A percentile compares a stretch with the other conserved stretches of the same genome.
phyloP scores from a whole-genome alignment of 2,329 filamentous ascomycete genomes.

The Neurospora sp. region DNA sequence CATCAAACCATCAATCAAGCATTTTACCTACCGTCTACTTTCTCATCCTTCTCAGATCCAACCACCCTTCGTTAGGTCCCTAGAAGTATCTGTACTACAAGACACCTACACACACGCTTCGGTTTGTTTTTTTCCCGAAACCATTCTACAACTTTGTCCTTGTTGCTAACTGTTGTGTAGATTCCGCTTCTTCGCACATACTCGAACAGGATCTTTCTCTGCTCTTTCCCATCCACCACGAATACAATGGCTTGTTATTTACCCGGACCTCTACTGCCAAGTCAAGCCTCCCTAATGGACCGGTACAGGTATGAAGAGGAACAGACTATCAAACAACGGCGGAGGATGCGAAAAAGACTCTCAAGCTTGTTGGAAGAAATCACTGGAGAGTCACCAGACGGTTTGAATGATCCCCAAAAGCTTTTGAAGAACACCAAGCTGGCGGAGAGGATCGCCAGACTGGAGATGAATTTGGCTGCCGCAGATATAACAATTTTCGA shows the following conservation, averaged over 20 bases:
- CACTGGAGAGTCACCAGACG: not conserved
- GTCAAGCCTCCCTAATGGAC: not conserved
- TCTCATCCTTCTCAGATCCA: too few species aligned
- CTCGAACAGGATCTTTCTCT: not conserved
- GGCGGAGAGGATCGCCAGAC: not conserved
- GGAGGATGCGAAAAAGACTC: not conserved
- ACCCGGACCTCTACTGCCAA: not conserved
- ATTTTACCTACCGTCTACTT: too few species aligned
- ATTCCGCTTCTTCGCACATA: not conserved
- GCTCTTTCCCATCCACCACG: not conserved
- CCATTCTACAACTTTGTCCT: not conserved
- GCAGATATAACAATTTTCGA: too few species aligned
- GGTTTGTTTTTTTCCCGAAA: not conserved
- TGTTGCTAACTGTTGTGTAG: not conserved
- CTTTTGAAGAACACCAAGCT: not conserved
- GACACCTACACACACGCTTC: not conserved
- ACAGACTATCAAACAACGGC: not conserved
- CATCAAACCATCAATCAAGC: too few species aligned
- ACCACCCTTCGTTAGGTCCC: too few species aligned
- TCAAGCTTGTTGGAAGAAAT: not conserved
- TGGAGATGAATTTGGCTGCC: too few species aligned
- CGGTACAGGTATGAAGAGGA: not conserved
- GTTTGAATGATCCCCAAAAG: not conserved
- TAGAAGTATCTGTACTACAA: too few species aligned
- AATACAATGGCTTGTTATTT: not conserved